Evolutionary conservation across 2,329 filamentous ascomycete species (phyloP), one percentile per base, ranked within the genome.

Genomic region (Aspergillus neotritici): DNA sequence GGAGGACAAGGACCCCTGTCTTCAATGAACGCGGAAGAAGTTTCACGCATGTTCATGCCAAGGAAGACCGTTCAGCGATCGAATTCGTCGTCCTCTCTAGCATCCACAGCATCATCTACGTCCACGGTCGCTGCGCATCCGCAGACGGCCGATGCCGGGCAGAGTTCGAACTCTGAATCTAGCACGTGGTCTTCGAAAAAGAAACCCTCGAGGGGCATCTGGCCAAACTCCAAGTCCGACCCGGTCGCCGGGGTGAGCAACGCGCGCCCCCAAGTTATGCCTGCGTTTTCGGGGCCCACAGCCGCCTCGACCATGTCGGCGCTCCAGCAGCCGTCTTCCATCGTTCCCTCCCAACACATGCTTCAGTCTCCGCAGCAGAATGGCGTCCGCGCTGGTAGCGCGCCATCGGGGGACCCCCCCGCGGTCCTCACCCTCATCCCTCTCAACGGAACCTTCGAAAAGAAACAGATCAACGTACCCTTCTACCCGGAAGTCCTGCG

Each of bases 361-460:
- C 69, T 75, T 41, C 83, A 86, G 48, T 75, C 79, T 21, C 72
- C 71, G 9, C 82, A 72, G 67, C 76, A 68, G 47, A 84, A 84
- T 72, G 80, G 80, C 40, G 65, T 67, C 43, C 64, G 72, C 53
- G 44, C 65, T 52, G 50, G 67, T 17, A 62, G 63, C 48, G 61
- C 75, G 40, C 70, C 73, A 50, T 58, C 73, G 29, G 59, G 64
- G 13, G 80, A 84, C 44, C 79, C 80, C 5, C 81, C 86, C 40
- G 87, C 89, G 0, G 83, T 96, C 15, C 77, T 96, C 33, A 88
- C 89, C 49, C 79, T 98, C 4, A 71, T 91, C 5, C 94, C 93
- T 1, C 81, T 97, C 58, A 98, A 98, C 61, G 87, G 88, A 46
- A 97, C 91, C 1, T 98, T 98, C 63, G 93, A 97, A 66, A 84